Evolutionary conservation across 371 early-diverging fungal species (phyloP).

Genomic region (Saksenaea oblongispora): DNA sequence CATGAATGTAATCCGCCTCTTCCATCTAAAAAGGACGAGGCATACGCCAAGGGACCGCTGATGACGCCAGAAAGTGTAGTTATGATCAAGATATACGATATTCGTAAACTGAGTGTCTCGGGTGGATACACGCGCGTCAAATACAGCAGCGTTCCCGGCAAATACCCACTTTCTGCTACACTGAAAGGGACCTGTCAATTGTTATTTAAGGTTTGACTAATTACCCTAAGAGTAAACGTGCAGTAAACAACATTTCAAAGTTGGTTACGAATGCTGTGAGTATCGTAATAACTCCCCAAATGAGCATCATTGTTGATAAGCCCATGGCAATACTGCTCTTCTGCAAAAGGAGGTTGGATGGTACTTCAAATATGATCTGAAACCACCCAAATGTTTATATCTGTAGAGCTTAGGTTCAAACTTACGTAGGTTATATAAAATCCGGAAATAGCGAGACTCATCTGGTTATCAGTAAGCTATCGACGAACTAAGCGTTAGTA

Average conservation of each 20-base stretch:
- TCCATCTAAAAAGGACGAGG: slow-evolving; percentile 26
- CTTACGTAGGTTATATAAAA: slow-evolving; percentile 41
- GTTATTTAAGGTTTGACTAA: background rate
- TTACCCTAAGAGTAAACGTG: slow-evolving; percentile 37
- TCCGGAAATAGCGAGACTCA: slow-evolving; percentile 27
- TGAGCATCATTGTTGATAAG: slow-evolving; percentile 32
- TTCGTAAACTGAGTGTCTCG: slow-evolving; percentile 27
- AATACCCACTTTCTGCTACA: slow-evolving; percentile 35
- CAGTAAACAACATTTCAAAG: slow-evolving; percentile 18
- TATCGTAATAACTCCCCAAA: slow-evolving; percentile 36
- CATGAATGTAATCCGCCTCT: slow-evolving; percentile 26
- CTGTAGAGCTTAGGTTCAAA: background rate
- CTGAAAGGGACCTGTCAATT: slow-evolving; percentile 6
- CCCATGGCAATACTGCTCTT: slow-evolving; percentile 25
- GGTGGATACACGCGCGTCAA: slow-evolving; percentile 31
- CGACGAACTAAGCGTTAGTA: background rate
- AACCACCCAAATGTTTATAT: background rate
- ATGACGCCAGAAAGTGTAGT: slow-evolving; percentile 28
- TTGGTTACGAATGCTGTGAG: slow-evolving; percentile 27
- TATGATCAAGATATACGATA: slow-evolving; percentile 26
- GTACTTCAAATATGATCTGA: slow-evolving; percentile 39
- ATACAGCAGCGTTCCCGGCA: slow-evolving; percentile 33
- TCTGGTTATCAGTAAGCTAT: slow-evolving; percentile 27
- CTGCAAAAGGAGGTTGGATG: slow-evolving; percentile 32
- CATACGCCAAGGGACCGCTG: slow-evolving; percentile 31